Evolutionary conservation across 345 rosid species (phyloP), one percentile per base, ranked within the genome.

Genomic region (Carallia brachiata): DNA sequence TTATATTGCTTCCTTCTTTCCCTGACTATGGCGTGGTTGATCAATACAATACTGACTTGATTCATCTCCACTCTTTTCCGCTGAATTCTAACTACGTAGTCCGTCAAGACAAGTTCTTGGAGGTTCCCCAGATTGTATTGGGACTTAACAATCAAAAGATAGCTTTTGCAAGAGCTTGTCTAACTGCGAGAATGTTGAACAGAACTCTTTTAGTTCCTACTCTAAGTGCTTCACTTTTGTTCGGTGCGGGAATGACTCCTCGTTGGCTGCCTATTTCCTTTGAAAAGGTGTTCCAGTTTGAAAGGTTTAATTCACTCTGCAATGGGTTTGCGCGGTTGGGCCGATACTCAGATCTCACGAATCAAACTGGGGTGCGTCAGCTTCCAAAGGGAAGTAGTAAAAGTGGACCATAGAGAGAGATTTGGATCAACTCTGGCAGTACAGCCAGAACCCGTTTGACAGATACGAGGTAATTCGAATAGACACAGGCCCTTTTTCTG

Each of bases 101-200:
- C 34, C 76, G 91, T n/a, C 70, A 48, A 32, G 82, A 88, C 52
- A 95, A 86, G 86, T 90, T 92, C 61, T 73, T 92, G 48, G 91
- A 87, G 79, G 94, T 84, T 80, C 99, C 99, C 63, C 99, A 92
- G 72, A 92, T 95, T 52, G 97, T 90, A 0, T 95, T 98, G 99
- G 99, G 99, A 47, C 67, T 95, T 6, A 95, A 95, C 84, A 95
- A 95, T 80, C 99, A 95, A 77, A 95, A 95, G 86, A 95, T 95
- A 34, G 94, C 99, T 68, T 87, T 95, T 74, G 96, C 99, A 23
- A 90, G 97, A 77, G 94, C 99, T 69, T 92, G 94, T 74, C 79
- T 95, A 50, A 92, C 94, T 18, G 97, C 99, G 7, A 88, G 94
- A 70, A 68, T 81, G 85, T 84, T 95, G 78, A 92, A 92, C 69